Evolutionary conservation across 2,329 filamentous ascomycete species (phyloP).

Genomic region (Xylariales sp.): DNA sequence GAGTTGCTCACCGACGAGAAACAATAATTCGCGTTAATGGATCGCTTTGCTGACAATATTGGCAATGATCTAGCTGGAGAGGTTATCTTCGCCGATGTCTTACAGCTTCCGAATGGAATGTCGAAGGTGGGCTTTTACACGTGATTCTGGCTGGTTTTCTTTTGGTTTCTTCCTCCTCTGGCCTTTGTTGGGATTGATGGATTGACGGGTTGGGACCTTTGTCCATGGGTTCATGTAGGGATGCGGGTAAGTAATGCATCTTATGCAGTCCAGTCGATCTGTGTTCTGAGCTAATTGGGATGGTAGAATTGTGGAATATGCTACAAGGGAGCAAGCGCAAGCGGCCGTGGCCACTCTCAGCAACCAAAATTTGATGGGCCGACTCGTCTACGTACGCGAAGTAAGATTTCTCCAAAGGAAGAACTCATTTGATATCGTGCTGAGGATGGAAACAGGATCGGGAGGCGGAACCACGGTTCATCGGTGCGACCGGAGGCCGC

Average conservation of each 20-base stretch:
- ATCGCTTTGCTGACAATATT: constrained; percentile 54
- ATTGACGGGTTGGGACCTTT: constrained; percentile 97
- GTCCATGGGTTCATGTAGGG: constrained; percentile 94
- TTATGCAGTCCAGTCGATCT: background rate
- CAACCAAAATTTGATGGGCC: constrained; percentile 99
- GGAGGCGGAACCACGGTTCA: constrained; percentile 97
- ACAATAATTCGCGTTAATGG: constrained; percentile 41
- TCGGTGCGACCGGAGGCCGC: constrained; percentile 73
- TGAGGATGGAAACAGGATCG: constrained; percentile 75
- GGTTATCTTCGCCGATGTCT: constrained; percentile 98
- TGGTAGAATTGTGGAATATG: constrained; percentile 98
- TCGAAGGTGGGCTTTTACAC: constrained; percentile 99
- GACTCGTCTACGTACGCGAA: constrained; percentile 98
- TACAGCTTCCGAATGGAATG: constrained; percentile 99
- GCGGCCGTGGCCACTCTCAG: constrained; percentile 96
- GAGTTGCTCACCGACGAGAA: constrained; percentile 55
- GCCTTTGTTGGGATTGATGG: constrained; percentile 88
- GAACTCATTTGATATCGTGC: constrained; percentile 36
- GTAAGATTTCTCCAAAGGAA: constrained; percentile 61
- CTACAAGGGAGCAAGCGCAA: constrained; percentile 98
- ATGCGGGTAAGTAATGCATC: constrained; percentile 85
- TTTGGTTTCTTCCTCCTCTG: constrained; percentile 72
- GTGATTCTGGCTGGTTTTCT: constrained; percentile 89
- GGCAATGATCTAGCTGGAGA: constrained; percentile 81
- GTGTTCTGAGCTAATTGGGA: constrained; percentile 48